Evolutionary conservation across 306 rosid genomes (phyloP).

Genomic region (Carpinus viminea): DNA sequence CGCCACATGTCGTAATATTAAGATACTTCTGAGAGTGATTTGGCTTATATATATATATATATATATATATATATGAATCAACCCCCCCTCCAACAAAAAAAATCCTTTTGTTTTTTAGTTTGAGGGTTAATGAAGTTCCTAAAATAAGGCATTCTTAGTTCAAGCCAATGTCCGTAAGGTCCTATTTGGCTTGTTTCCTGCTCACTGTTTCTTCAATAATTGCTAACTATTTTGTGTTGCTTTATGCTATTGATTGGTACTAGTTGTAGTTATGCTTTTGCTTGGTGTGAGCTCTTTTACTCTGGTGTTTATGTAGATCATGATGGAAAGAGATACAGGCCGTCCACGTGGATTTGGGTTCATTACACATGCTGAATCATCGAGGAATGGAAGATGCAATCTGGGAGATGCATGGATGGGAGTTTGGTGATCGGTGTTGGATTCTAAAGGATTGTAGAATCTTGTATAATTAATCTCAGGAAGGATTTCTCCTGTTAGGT

Average conservation of each 20-base stretch:
- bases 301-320: constrained; percentile 66
- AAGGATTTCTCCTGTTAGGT: too few species aligned
- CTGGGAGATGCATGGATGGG: constrained; percentile 91
- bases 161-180: not conserved
- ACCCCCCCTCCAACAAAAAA: too few species aligned
- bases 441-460: too few species aligned
- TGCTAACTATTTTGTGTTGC: not conserved
- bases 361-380: constrained; percentile 83
- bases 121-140: not conserved
- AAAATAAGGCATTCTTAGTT: not conserved
- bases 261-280: constrained; percentile 21
- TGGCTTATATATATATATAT: too few species aligned
- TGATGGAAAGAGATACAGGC: constrained; percentile 90
- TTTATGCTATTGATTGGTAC: constrained; percentile 15
- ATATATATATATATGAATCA: too few species aligned
- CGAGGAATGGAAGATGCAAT: constrained; percentile 98
- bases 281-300: constrained; percentile 28
- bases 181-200: not conserved
- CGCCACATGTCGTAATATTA: too few species aligned
- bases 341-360: constrained; percentile 99
- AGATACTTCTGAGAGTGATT: too few species aligned
- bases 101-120: not conserved
- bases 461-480: too few species aligned
- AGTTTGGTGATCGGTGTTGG: constrained; percentile 80
- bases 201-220: not conserved